phyloP scores from a whole-genome alignment of 106 monocot species.

The Agapanthus africanus region DNA sequence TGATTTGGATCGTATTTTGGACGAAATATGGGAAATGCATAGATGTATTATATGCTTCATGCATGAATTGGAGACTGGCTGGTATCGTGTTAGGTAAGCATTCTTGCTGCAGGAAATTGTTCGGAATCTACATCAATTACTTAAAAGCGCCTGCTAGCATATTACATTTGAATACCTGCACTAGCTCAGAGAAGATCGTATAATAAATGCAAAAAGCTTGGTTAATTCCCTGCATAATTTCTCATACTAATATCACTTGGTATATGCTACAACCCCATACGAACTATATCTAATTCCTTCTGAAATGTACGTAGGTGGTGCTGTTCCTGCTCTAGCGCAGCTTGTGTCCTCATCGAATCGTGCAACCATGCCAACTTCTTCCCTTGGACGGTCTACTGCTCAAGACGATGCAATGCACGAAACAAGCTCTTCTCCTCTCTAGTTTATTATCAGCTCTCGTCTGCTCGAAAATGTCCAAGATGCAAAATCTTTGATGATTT shows the following conservation, averaged over 20 bases:
- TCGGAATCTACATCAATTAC: no score
- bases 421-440: slow-evolving; percentile 16
- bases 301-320: slow-evolving; percentile 12
- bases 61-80: no score
- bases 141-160: no score
- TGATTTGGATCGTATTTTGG: no score
- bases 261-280: not conserved
- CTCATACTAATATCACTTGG: not conserved
- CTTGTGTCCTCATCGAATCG: slow-evolving; percentile 15
- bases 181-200: no score
- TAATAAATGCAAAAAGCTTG: not conserved
- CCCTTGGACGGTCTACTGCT: not conserved
- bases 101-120: no score
- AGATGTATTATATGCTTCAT: no score
- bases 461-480: no score
- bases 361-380: slow-evolving; percentile 11
- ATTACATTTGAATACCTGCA: no score
- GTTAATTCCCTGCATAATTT: not conserved
- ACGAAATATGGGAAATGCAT: no score
- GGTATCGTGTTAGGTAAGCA: no score
- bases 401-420: slow-evolving; percentile 10
- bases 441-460: not conserved
- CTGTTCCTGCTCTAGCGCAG: slow-evolving; percentile 18
- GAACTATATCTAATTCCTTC: not conserved
- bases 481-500: no score